Conservation (phyloP, 768 basidiomycete species). For the Daedaleopsis nitida region DNA sequence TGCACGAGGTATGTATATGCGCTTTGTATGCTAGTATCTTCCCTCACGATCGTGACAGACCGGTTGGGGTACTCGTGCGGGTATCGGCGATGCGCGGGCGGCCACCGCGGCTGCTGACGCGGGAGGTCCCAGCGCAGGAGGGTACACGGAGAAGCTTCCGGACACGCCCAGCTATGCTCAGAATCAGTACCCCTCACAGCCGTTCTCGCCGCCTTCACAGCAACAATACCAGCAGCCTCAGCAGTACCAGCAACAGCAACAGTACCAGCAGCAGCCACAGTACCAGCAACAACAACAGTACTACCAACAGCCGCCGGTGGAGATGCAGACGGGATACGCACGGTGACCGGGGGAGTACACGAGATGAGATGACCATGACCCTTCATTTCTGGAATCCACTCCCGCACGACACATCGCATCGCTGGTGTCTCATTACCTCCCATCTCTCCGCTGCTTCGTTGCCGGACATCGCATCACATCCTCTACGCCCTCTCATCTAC, state of each 20-base stretch:
- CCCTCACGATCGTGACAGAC: slow-evolving; percentile 48
- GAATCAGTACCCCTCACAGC: slow-evolving; percentile 10
- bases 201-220: slow-evolving; percentile 7
- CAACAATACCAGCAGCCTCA: not conserved
- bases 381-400: not conserved
- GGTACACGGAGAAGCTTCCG: slow-evolving; percentile 27
- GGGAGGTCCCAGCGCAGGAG: slow-evolving; percentile 25
- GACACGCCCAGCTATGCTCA: slow-evolving; percentile 25
- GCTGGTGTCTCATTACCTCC: not conserved
- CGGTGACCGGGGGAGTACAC: slow-evolving; percentile 16
- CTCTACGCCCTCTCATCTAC: slow-evolving; percentile 18
- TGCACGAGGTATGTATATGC: slow-evolving; percentile 71
- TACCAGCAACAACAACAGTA: slow-evolving; percentile 19
- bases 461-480: slow-evolving; percentile 2
- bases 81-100: slow-evolving; percentile 81
- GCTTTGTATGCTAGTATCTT: not conserved
- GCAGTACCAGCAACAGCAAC: slow-evolving; percentile 19
- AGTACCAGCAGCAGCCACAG: slow-evolving; percentile 25
- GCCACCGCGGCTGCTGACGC: slow-evolving; percentile 70
- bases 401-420: not conserved
- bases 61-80: slow-evolving; percentile 94
- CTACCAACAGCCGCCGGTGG: slow-evolving; percentile 30
- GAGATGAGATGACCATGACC: slow-evolving; percentile 5
- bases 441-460: not conserved
- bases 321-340: slow-evolving; percentile 34